Percentiles rank a stretch among this genome's conserved stretches.
phyloP scores from a whole-genome alignment of 441 rosid species.

The Macaranga tanarius region DNA sequence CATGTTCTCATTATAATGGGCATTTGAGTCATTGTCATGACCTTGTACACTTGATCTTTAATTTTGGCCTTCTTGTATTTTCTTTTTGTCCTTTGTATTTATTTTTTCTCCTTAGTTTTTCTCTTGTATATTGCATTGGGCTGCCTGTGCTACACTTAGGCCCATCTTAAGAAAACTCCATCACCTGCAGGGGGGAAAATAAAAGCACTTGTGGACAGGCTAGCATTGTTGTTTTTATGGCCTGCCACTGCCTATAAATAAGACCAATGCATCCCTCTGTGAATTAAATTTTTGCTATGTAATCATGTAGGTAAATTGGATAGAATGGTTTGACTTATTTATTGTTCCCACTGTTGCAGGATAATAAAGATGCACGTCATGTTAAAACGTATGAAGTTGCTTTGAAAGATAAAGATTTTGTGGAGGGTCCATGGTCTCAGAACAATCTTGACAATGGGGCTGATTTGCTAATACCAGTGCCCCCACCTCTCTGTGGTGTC shows the following conservation, averaged over 20 bases:
- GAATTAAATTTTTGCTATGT: background rate
- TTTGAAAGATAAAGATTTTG: constrained; percentile 91
- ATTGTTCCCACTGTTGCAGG: constrained; percentile 43
- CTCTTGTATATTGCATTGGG: background rate
- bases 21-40: background rate
- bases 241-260: background rate
- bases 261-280: background rate
- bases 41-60: background rate
- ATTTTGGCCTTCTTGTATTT: background rate
- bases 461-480: constrained; percentile 89
- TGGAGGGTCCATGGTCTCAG: constrained; percentile 96
- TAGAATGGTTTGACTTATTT: background rate
- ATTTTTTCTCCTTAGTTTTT: constrained; percentile 2
- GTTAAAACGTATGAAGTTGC: constrained; percentile 96
- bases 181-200: background rate
- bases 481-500: constrained; percentile 95
- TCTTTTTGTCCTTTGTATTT: background rate
- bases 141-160: background rate
- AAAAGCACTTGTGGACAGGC: background rate
- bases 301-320: background rate
- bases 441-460: constrained; percentile 98
- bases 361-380: constrained; percentile 97
- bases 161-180: background rate
- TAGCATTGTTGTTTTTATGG: background rate
- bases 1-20: background rate